Evolutionary conservation across 2,329 filamentous ascomycete species (phyloP), one percentile per base, ranked within the genome.

Genomic region (Basipetospora chlamydospora): DNA sequence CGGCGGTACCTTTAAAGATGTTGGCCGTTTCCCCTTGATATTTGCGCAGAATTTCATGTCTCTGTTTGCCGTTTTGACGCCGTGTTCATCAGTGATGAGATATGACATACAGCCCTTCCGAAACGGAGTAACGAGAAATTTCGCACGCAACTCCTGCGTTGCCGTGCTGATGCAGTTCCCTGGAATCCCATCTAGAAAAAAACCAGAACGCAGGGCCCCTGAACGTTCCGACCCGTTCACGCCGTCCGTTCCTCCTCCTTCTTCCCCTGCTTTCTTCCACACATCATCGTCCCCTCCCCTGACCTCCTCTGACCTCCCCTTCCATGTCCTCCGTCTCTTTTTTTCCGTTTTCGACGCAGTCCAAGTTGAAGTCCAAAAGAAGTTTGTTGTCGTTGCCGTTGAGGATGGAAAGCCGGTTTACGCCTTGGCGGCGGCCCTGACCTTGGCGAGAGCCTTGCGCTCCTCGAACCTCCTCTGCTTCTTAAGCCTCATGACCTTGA

Each of bases 381-480:
- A 32, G 28, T 28, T 33, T 40, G 39, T 33, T 36, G 21, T 23
- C n/a, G 18, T 18, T 18, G 21, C 28, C 12, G 8, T 16, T 18
- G 18, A 30, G 15, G 31, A 18, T 33, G 33, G 35, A 36, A 34
- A 41, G 33, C 39, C 33, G 25, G 56, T 60, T 67, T 81, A 84
- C 63, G 81, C 79, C 54, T 79, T 68, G 55, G 81, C 31, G 31
- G 31, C 4, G 13, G 31, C 79, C 72, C 81, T 82, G 67, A 93
- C 70, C 77, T 94, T 93, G 61, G 86, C 84, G 60, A 92, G 73
- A 57, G 84, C 80, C 81, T 95, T 96, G 70, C 81, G 81, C 67
- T 94, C 80, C 75, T 95, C 87, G 70, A 92, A 96, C 63, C 87
- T 83, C 64, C 87, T 84, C 80, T 95, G 87, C 80, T 98, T 98